Evolutionary conservation across 1,139 yeast species (phyloP), one percentile per base, ranked within the genome.

Genomic region (Nakaseomyces glabratus): DNA sequence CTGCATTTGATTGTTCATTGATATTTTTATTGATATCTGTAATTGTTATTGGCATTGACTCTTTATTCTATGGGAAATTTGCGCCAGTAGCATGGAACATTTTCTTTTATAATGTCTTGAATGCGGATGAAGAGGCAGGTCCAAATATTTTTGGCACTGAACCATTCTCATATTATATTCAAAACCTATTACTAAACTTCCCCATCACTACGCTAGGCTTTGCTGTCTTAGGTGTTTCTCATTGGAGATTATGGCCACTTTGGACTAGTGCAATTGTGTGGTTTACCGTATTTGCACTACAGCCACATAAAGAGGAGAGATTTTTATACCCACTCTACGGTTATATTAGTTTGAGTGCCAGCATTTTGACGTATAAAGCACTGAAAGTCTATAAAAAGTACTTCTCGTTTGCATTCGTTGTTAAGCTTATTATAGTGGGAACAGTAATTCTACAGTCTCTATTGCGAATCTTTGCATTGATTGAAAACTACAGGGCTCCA

Each of bases 281-380:
- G 97, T 53, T 70, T 17, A 60, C 57, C 0, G 67, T 86, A 2
- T 84, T 88, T 52, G 66, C 69, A 38, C 44, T 60, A 6, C 96
- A 86, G 49, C 93, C 95, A 2, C 97, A 88, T 55, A 90, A 90
- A 55, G 97, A 88, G 55, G 97, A 88, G 55, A 66, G 97, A 41
- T 90, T 88, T 54, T 59, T 88, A 48, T 90, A 85, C 48, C 95
- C 95, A 7, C 67, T 82, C 0, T 88, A 88, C 54, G 79, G 88
- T 4, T 64, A 81, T 31, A 65, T 88, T 20, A 59, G 73, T 6
- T 50, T 81, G 17, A 68, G 76, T 39, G 88, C 85, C 3, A 73
- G 93, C 0, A 52, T 82, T 2, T 59, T 75, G 0, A 48, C 66
- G 7, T 44, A 60, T n/a, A 55, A 57, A 33, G 7, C 56, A n/a